These are phyloP conservation scores for Amborella trichopoda DNA, from an alignment of 164 flowering plant genomes.

Conservation along the genomic window DNA sequence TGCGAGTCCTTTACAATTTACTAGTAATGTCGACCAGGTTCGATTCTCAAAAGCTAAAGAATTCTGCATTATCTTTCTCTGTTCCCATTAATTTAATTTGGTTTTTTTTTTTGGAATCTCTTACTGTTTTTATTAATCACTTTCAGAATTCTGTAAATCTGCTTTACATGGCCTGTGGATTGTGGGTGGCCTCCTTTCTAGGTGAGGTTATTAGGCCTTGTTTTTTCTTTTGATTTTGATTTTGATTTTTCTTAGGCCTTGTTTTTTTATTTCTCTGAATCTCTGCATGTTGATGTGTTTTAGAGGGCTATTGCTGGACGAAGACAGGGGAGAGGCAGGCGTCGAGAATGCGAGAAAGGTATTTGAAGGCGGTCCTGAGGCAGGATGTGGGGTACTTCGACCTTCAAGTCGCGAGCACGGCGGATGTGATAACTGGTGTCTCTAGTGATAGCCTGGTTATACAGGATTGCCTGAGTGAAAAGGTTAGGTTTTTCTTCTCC, in stretches of 20 bases:
- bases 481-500: slow-evolving; percentile 44
- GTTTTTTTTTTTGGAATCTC: background rate
- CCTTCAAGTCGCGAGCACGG: slow-evolving; percentile 44
- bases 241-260: too few relatives aligned
- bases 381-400: slow-evolving; percentile 81
- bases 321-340: slow-evolving; percentile 73
- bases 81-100: background rate
- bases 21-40: background rate
- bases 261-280: too few relatives aligned
- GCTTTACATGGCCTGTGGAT: background rate
- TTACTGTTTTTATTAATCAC: background rate
- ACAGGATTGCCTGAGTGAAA: slow-evolving; percentile 63
- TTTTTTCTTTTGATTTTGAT: too few relatives aligned
- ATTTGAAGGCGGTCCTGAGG: slow-evolving; percentile 55
- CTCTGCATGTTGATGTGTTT: too few relatives aligned
- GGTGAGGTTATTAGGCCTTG: too few relatives aligned
- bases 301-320: slow-evolving; percentile 82
- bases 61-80: background rate
- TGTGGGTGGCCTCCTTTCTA: background rate
- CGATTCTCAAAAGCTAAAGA: background rate
- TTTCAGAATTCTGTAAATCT: background rate
- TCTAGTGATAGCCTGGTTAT: slow-evolving; percentile 59
- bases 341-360: slow-evolving; percentile 45
- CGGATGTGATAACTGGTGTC: slow-evolving; percentile 54
- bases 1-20: background rate